These are phyloP conservation scores for Sungouiozyma ichnusensis DNA, from an alignment of 805 yeast species.

Conservation along the genomic window DNA sequence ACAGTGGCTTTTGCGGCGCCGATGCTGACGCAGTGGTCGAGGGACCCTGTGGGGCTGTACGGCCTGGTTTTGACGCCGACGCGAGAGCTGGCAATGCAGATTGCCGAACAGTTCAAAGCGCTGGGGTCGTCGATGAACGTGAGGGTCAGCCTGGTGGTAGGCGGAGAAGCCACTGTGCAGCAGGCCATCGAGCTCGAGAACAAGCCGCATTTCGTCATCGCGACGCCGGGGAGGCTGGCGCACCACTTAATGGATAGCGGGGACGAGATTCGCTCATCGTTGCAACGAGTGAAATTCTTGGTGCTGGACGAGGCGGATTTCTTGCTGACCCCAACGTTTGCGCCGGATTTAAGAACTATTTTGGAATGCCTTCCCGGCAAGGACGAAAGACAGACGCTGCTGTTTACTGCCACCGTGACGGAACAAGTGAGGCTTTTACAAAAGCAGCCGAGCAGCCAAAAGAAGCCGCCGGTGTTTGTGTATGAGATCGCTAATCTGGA, in stretches of 20 bases:
- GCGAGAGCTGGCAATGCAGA: constrained; percentile 89
- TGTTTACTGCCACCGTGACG: constrained; percentile 94
- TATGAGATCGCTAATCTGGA: constrained; percentile 70
- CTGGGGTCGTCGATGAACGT: constrained; percentile 84
- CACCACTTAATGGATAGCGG: constrained; percentile 84
- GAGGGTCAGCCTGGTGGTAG: constrained; percentile 74
- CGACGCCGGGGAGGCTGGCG: constrained; percentile 94
- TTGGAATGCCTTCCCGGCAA: constrained; percentile 63
- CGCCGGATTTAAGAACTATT: constrained; percentile 66
- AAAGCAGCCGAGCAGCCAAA: constrained; percentile 15
- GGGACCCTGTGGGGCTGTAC: constrained; percentile 86
- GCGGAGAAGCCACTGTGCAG: constrained; percentile 89
- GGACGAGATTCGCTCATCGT: constrained; percentile 59
- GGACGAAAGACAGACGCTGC: constrained; percentile 67
- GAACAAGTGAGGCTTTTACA: constrained; percentile 79
- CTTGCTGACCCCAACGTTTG: constrained; percentile 71
- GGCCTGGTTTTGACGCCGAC: constrained; percentile 88
- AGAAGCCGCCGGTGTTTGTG: constrained; percentile 17
- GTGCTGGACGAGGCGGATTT: constrained; percentile 97
- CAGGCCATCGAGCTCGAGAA: constrained; percentile 75
- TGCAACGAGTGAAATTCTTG: constrained; percentile 65
- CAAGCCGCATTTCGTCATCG: constrained; percentile 88
- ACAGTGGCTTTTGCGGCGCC: constrained; percentile 98
- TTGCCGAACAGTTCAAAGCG: constrained; percentile 93
- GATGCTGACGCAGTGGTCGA: constrained; percentile 87